A percentile compares a stretch with the other conserved stretches of the same genome.
phyloP scores from a whole-genome alignment of 2,329 filamentous ascomycete species.

The Phialocephala subalpina region DNA sequence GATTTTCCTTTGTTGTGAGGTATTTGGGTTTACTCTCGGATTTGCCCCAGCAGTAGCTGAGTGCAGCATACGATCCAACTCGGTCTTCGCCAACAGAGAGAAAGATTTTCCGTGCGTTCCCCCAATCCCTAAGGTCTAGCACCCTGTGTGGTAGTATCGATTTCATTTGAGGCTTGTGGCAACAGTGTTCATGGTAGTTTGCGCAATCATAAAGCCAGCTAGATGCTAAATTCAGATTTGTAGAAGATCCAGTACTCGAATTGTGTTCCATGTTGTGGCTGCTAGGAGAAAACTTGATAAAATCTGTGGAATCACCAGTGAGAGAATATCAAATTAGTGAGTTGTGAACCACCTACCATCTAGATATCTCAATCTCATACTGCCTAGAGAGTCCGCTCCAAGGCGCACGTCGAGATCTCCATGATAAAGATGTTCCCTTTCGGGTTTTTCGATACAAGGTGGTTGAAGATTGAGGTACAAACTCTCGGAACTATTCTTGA shows the following conservation, averaged over 20 bases:
- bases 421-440: constrained; percentile 14
- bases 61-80: constrained; percentile 25
- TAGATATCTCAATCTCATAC: constrained; percentile 20
- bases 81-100: constrained; percentile 25
- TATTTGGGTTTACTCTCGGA: constrained; percentile 13
- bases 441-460: constrained; percentile 10
- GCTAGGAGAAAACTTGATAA: constrained; percentile 17
- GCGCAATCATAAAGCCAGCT: constrained; percentile 24
- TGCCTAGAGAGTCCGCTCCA: constrained; percentile 15
- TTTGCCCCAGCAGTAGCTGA: too few relatives aligned
- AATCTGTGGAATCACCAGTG: constrained; percentile 18
- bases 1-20: constrained; percentile 17
- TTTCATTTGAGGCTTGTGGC: constrained; percentile 17
- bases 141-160: constrained; percentile 19
- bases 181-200: constrained; percentile 23
- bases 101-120: constrained; percentile 16
- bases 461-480: constrained; percentile 19
- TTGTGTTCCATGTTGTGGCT: constrained; percentile 18
- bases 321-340: constrained; percentile 16
- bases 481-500: constrained; percentile 18
- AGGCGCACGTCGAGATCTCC: constrained; percentile 20
- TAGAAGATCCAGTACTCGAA: constrained; percentile 19
- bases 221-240: constrained; percentile 23
- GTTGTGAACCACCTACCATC: constrained; percentile 20
- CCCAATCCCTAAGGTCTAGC: constrained; percentile 15